Conservation (phyloP, 2,329 filamentous ascomycete genomes). For the Hansfordia pulvinata region DNA sequence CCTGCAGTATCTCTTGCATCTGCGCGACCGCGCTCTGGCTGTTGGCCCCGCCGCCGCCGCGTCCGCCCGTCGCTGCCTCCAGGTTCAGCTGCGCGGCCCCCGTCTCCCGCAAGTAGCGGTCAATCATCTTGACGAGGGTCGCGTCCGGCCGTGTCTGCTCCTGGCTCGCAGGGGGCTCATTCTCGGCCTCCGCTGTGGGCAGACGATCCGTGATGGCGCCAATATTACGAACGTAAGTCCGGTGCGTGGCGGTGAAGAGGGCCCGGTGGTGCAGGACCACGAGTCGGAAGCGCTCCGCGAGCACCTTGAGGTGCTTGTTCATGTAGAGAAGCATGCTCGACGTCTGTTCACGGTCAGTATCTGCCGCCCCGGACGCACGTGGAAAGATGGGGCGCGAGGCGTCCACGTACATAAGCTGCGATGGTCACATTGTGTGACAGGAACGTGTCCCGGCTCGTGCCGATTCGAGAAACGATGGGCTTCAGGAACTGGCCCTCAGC, state of each 20-base stretch:
- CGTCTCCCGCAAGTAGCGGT: too few species aligned
- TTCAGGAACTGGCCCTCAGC: constrained; percentile 16
- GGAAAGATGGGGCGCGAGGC: neutral
- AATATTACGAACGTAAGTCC: too few species aligned
- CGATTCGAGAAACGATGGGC: constrained; percentile 8
- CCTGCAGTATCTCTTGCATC: constrained; percentile 10
- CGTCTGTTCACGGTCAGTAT: constrained; percentile 7
- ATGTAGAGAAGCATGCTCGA: constrained; percentile 11
- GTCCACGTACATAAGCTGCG: constrained; percentile 7
- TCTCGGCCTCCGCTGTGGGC: neutral
- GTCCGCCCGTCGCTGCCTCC: neutral
- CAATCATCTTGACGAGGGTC: neutral
- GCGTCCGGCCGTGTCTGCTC: neutral
- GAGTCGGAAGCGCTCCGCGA: constrained; percentile 8
- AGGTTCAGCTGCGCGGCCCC: too few species aligned
- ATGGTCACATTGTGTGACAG: constrained; percentile 3
- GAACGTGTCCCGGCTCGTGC: constrained; percentile 2
- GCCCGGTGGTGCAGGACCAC: constrained; percentile 10
- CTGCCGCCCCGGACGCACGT: neutral
- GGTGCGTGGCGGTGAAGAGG: constrained; percentile 9
- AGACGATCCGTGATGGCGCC: too few species aligned
- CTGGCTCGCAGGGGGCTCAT: neutral
- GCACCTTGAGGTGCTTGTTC: constrained; percentile 10
- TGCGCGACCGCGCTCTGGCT: constrained; percentile 4
- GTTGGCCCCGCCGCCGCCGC: neutral